A percentile compares a stretch with the other conserved stretches of the same genome.
Evolutionary conservation across 2,329 filamentous ascomycete species (phyloP).

Genomic region (Pseudogymnoascus sp.): DNA sequence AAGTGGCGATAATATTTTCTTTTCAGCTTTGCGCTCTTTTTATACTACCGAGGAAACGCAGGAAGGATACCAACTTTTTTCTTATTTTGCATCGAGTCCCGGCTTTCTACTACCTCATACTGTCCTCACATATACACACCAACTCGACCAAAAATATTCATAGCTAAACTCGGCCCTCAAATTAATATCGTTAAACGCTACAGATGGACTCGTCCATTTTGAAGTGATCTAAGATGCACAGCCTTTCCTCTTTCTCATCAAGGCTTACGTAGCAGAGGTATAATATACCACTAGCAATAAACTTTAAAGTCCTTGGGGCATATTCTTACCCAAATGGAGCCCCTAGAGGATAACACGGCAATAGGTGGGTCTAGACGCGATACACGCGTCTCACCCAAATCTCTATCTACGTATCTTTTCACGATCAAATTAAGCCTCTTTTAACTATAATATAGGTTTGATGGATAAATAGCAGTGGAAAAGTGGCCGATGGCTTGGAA

Average conservation of each 20-base stretch:
- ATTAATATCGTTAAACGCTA: background rate
- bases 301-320: too few relatives aligned
- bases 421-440: background rate
- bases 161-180: background rate
- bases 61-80: background rate
- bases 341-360: too few relatives aligned
- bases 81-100: background rate
- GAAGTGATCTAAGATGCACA: background rate
- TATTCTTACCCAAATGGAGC: too few relatives aligned
- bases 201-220: background rate
- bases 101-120: background rate
- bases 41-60: background rate
- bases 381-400: background rate
- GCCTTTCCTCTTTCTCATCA: background rate
- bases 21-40: background rate
- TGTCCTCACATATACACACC: background rate
- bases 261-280: background rate
- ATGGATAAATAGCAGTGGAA: background rate
- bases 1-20: background rate
- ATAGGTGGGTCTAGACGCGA: background rate
- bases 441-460: background rate
- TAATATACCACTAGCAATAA: background rate
- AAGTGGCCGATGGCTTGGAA: background rate
- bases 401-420: background rate
- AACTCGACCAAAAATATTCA: background rate